Percentiles rank a stretch among this genome's conserved stretches.
Evolutionary conservation across 345 rosid species (phyloP).

Genomic region (Citrus reticulata): DNA sequence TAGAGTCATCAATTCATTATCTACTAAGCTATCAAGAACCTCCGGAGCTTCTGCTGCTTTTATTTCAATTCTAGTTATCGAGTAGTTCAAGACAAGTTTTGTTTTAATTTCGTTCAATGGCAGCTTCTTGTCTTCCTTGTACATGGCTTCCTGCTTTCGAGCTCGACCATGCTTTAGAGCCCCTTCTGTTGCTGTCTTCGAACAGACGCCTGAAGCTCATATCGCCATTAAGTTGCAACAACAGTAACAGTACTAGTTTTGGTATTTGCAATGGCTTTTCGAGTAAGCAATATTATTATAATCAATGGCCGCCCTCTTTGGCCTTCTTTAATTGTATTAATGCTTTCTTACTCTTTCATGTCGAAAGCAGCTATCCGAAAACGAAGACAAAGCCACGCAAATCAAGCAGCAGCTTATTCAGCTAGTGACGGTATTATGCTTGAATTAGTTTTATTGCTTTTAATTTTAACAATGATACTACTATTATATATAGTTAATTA

Average conservation of each 20-base stretch:
- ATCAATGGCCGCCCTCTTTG: background rate
- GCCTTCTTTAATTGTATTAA: background rate
- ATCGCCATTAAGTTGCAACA: constrained; percentile 12
- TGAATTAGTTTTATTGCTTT: background rate
- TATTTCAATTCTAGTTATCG: background rate
- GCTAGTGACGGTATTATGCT: background rate
- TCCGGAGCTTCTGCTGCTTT: background rate
- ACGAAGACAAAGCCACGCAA: too few species aligned
- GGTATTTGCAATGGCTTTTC: background rate
- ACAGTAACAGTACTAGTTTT: background rate
- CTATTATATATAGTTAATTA: too few species aligned
- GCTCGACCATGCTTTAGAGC: constrained; percentile 8
- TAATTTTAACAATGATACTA: background rate
- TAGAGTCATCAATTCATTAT: background rate
- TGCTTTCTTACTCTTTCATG: constrained; percentile 16
- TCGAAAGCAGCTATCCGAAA: constrained; percentile 11
- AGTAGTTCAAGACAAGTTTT: background rate
- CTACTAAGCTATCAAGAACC: background rate
- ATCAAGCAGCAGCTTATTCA: too few species aligned
- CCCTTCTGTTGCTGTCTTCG: constrained; percentile 9
- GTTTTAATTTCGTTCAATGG: background rate
- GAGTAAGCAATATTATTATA: background rate
- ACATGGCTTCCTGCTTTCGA: constrained; percentile 39
- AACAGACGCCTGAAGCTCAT: constrained; percentile 17
- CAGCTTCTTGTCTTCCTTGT: constrained; percentile 25